Evolutionary conservation across 1,139 yeast species (phyloP), one percentile per base, ranked within the genome.

Genomic region (Blastobotrys illinoisensis): DNA sequence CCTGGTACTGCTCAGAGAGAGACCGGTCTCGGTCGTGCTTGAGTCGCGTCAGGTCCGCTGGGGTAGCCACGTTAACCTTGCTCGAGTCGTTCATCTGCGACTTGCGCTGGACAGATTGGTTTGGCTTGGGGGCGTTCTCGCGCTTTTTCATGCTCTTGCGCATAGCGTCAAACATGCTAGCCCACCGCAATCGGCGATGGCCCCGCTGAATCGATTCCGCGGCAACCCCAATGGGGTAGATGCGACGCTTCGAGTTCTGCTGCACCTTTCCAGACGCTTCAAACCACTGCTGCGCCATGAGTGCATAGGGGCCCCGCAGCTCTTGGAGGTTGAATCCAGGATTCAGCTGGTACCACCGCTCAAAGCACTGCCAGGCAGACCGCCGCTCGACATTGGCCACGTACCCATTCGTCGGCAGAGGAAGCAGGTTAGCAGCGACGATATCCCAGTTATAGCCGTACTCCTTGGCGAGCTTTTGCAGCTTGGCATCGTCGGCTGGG

Each of bases 281-380:
- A 47, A 93, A 72, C 97, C 98, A 91, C 59, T 83, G 83, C 67
- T 88, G 95, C 0, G 98, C 97, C 59, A 79, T 82, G 55, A 82
- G 81, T 0, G 97, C 89, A 63, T 88, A 82, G 11, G 86, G 81
- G 0, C 99, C 99, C 63, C 88, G 85, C 82, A 93, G 81, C 64
- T 93, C 98, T 21, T 83, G 76, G 56, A 88, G 81, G 59, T 88
- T 95, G 64, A 89, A 90, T 58, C 84, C 84, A 56, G 93, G 97
- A 64, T 89, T 90, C 59, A 95, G 76, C 71, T 93, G 99, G 58
- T 90, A 86, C 75, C 95, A 93, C 60, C 99, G 76, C 70, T 93
- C 99, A 74, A 93, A 93, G 68, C 98, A 93, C 68, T 91, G 98
- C 99, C 99, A 93, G 0, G 99, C 95, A 0, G 98, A 93, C 65